A percentile compares a stretch with the other conserved stretches of the same genome.
phyloP scores from a whole-genome alignment of 2,329 filamentous ascomycete genomes.

The Thermoascus crustaceus region DNA sequence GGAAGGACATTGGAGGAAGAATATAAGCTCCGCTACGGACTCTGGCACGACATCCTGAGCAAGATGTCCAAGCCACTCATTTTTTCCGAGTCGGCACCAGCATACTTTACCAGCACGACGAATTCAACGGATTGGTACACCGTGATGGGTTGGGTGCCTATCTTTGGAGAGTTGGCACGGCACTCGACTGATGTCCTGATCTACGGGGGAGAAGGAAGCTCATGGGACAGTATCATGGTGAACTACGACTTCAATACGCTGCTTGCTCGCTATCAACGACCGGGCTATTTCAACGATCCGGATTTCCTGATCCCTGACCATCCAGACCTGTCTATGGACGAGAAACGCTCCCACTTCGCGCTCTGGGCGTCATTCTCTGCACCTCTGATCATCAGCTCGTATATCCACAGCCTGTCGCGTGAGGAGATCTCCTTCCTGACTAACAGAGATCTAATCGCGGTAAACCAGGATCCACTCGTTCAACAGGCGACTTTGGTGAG shows the following conservation, averaged over 20 bases:
- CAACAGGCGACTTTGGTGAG: conserved; percentile 43
- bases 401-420: conserved; percentile 29
- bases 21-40: conserved; percentile 27
- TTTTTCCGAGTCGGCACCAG: conserved; percentile 41
- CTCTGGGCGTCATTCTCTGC: conserved; percentile 45
- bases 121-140: conserved; percentile 39
- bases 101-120: conserved; percentile 32
- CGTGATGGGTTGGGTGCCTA: conserved; percentile 39
- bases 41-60: conserved; percentile 37
- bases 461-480: conserved; percentile 37
- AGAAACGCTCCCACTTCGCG: conserved; percentile 43
- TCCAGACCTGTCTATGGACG: conserved; percentile 33
- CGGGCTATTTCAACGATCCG: conserved; percentile 41
- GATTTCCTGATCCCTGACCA: conserved; percentile 46
- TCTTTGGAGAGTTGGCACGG: conserved; percentile 37
- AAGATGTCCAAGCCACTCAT: conserved; percentile 30
- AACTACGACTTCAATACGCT: conserved; percentile 41
- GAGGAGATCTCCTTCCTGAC: conserved; percentile 31
- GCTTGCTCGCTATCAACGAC: conserved; percentile 39
- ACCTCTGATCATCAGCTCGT: conserved; percentile 42
- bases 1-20: conserved; percentile 15
- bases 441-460: conserved; percentile 35
- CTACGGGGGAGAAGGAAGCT: conserved; percentile 32
- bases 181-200: conserved; percentile 39
- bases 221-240: conserved; percentile 42